Conservation (phyloP, 345 rosid genomes). For the Garcia nutans region DNA sequence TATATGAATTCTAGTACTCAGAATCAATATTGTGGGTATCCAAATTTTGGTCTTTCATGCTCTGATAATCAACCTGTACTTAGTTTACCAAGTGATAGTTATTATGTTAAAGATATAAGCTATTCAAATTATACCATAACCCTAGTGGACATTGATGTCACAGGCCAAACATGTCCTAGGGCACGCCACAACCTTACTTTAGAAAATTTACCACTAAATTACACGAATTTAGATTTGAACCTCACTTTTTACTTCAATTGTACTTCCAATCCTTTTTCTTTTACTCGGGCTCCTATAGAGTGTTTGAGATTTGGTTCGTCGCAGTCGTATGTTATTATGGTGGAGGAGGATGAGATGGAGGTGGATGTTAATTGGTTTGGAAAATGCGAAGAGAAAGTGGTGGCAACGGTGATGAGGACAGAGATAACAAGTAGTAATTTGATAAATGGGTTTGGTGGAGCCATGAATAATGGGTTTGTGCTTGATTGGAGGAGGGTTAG, state of each 20-base stretch:
- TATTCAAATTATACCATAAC: not conserved
- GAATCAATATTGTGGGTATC: constrained; percentile 21
- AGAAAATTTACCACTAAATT: constrained; percentile 7
- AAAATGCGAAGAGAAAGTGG: constrained; percentile 16
- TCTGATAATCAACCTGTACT: constrained; percentile 4
- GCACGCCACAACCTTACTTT: constrained; percentile 27
- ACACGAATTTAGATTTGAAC: constrained; percentile 15
- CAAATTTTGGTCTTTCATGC: constrained; percentile 27
- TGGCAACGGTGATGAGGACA: constrained; percentile 17
- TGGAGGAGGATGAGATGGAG: not conserved
- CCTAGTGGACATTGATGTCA: constrained; percentile 11
- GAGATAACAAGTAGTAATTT: not conserved
- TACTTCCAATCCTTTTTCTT: not conserved
- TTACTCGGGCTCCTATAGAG: not conserved
- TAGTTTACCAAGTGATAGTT: not conserved
- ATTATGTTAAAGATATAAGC: constrained; percentile 19
- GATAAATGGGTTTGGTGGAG: not conserved
- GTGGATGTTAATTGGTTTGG: constrained; percentile 1
- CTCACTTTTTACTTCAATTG: constrained; percentile 37
- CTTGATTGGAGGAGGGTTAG: constrained; percentile 18
- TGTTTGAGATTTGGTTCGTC: not conserved
- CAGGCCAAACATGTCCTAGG: constrained; percentile 11
- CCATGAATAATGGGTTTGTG: constrained; percentile 20
- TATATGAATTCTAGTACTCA: not conserved
- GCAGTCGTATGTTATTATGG: constrained; percentile 15